Base-by-base conservation (phyloP, 2,329 filamentous ascomycete genomes). In the Monosporascus sp. region DNA sequence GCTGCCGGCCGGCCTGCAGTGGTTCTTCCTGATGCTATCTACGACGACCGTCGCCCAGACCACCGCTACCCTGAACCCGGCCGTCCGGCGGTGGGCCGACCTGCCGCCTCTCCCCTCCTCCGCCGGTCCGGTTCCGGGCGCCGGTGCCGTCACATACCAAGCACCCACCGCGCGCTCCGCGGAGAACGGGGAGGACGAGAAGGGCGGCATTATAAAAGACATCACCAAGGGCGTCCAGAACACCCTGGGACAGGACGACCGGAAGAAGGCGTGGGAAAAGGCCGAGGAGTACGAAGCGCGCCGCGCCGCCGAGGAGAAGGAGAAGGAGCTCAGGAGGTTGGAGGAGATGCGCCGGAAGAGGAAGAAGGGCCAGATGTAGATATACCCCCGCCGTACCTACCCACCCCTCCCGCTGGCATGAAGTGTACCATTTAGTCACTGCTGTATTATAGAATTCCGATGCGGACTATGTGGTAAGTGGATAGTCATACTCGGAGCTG, bases 1-100 rank as follows among this genome's bases (percentile, higher is more conserved):
- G 70, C 67, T 80, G 52, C 75, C 76, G 19, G 71, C 76, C 40
- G 75, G 68, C 50, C 65, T 80, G 49, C 78, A 80, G 58, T 73
- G 74, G 65, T 79, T 79, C 74, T 72, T 78, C 58, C 62, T 77
- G 55, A 62, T 69, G 56, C 61, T 72, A 31, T 65, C 72, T 24
- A 65, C 66, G 26, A 55, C 65, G 20, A 56, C 65, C 40, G 43
- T 65, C 43, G 61, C 69, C 48, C 62, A 75, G 61, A 71, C 72
- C 38, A 59, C 66, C 38, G 52, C 70, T 40, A 62, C 74, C 27
- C 65, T 77, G 47, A 73, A 69, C 64, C 70, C 70, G 43, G 31
- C 61, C 14, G 57, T 79, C 56, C 76, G 77, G 52, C 66, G 67
- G 37, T 56, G 63, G 53, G 58, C 72, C 31, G 67, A 65, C 37